Conservation (phyloP, 2,329 filamentous ascomycete species). For the Phialemonium atrogriseum region DNA sequence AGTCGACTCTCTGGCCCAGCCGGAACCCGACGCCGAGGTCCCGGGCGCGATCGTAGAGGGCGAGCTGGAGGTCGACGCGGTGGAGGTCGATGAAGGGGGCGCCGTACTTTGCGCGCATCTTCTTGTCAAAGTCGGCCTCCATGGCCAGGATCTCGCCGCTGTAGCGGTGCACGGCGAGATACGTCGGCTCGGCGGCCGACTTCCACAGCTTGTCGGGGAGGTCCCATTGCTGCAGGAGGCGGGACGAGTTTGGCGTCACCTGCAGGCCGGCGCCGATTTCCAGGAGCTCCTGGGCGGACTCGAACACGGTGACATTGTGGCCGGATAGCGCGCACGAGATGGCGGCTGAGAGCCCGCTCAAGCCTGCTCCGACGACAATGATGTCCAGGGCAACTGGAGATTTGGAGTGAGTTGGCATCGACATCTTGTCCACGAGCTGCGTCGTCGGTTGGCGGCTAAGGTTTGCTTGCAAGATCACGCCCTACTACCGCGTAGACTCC, state of each 20-base stretch:
- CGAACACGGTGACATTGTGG: constrained; percentile 9
- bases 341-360: constrained; percentile 9
- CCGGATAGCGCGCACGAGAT: constrained; percentile 7
- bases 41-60: constrained; percentile 28
- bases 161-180: constrained; percentile 19
- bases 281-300: constrained; percentile 10
- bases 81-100: constrained; percentile 39
- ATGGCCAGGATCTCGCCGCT: constrained; percentile 19
- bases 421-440: too few relatives aligned
- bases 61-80: constrained; percentile 37
- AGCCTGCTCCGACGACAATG: constrained; percentile 14
- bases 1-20: constrained; percentile 7
- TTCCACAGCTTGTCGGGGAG: constrained; percentile 11
- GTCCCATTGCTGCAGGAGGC: constrained; percentile 17
- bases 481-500: too few relatives aligned
- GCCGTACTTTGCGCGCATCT: constrained; percentile 16
- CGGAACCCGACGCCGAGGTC: constrained; percentile 25
- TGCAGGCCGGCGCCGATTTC: constrained; percentile 17
- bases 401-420: too few relatives aligned
- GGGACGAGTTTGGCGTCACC: constrained; percentile 20
- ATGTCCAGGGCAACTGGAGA: constrained; percentile 5
- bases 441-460: too few relatives aligned
- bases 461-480: too few relatives aligned
- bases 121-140: constrained; percentile 16
- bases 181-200: constrained; percentile 14